Evolutionary conservation across 106 monocot species (phyloP).

Genomic region (Narthecium ossifragum): DNA sequence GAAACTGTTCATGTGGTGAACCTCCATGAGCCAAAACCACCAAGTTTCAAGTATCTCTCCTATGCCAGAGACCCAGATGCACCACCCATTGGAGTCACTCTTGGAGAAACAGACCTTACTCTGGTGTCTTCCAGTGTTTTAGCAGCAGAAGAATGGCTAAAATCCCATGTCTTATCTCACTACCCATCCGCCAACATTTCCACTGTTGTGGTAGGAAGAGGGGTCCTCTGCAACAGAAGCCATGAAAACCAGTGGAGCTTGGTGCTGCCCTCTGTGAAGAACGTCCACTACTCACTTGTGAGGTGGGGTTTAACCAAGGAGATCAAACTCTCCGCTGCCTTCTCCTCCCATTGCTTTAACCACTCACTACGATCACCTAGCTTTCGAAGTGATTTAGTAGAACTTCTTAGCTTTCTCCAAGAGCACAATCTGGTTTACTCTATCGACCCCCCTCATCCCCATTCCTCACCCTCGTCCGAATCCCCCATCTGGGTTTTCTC

Average conservation of each 20-base stretch:
- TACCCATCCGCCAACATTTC: constrained; percentile 33
- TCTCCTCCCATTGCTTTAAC: constrained; percentile 15
- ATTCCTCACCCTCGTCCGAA: not conserved
- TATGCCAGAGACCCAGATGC: not conserved
- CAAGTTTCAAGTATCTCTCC: not conserved
- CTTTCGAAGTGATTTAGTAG: not conserved
- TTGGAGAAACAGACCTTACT: constrained; percentile 17
- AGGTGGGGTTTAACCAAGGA: constrained; percentile 39
- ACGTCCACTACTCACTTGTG: constrained; percentile 27
- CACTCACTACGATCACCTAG: not conserved
- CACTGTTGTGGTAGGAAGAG: constrained; percentile 24
- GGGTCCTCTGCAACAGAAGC: constrained; percentile 16
- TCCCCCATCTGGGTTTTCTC: constrained; percentile 1
- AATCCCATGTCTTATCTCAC: constrained; percentile 25
- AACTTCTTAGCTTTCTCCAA: constrained; percentile 17
- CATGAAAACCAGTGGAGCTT: constrained; percentile 4
- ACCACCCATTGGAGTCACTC: constrained; percentile 14
- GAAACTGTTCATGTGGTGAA: constrained; percentile 19
- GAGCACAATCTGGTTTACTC: not conserved
- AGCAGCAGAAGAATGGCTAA: constrained; percentile 46
- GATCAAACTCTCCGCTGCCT: constrained; percentile 27
- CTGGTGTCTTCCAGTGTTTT: constrained; percentile 36
- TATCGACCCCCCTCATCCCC: not conserved
- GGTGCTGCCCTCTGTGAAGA: constrained; percentile 19
- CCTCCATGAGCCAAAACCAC: constrained; percentile 1